phyloP scores from a whole-genome alignment of 352 stramenopile species.

The Aphanomyces astaci region DNA sequence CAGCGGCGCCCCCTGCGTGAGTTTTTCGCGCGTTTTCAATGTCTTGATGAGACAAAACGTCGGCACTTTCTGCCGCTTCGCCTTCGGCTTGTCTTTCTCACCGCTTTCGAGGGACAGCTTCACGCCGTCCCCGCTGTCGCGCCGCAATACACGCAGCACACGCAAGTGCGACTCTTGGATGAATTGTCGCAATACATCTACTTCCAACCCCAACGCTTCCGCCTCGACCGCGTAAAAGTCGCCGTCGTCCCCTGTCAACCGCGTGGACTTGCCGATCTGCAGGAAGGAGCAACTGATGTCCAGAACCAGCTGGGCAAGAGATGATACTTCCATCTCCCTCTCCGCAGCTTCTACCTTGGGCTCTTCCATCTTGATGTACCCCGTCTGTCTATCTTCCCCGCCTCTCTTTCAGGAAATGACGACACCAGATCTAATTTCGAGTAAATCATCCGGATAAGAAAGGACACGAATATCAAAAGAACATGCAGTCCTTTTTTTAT shows the following conservation, averaged over 20 bases:
- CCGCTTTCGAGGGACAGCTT: constrained; percentile 23
- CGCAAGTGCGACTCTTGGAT: constrained; percentile 7
- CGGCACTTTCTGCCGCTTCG: constrained; percentile 24
- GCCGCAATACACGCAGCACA: constrained; percentile 9
- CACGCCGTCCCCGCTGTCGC: constrained; percentile 9
- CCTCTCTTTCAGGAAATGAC: neutral
- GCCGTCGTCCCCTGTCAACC: neutral
- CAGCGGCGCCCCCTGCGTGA: constrained; percentile 59
- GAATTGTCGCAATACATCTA: constrained; percentile 5
- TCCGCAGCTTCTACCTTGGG: neutral
- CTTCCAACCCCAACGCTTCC: constrained; percentile 13
- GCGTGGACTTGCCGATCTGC: constrained; percentile 7
- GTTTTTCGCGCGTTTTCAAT: constrained; percentile 38
- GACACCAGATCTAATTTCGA: neutral
- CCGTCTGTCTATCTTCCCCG: neutral
- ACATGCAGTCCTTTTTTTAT: too few species aligned
- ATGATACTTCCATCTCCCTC: constrained; percentile 13
- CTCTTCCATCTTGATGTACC: constrained; percentile 6
- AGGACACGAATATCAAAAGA: neutral
- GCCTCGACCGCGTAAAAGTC: neutral
- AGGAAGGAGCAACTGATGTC: constrained; percentile 19
- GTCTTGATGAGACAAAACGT: constrained; percentile 84
- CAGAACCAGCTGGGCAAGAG: constrained; percentile 14
- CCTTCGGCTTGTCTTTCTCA: constrained; percentile 24
- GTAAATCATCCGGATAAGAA: neutral